phyloP scores from a whole-genome alignment of 768 basidiomycete species.

The Russula virescens region DNA sequence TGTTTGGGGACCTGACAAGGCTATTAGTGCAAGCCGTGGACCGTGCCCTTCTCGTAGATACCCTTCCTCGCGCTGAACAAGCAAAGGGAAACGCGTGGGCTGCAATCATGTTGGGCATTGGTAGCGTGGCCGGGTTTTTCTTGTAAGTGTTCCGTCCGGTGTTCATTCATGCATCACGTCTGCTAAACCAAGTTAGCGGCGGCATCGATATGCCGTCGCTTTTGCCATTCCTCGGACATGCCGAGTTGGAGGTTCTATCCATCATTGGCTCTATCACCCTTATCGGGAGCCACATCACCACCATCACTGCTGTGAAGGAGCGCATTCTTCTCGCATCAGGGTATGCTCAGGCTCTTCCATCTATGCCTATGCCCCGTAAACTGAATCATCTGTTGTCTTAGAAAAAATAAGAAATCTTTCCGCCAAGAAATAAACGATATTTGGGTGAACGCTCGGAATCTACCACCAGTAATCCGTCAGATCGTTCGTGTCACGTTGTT shows the following conservation, averaged over 20 bases:
- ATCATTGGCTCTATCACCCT: slow-evolving; percentile 68
- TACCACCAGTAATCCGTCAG: slow-evolving; percentile 41
- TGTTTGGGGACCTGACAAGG: slow-evolving; percentile 32
- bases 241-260: slow-evolving; percentile 76
- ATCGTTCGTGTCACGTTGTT: slow-evolving; percentile 35
- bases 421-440: slow-evolving; percentile 52
- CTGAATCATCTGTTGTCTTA: slow-evolving; percentile 1
- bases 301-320: slow-evolving; percentile 61
- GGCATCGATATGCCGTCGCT: slow-evolving; percentile 67
- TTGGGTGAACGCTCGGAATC: slow-evolving; percentile 56
- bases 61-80: slow-evolving; percentile 65
- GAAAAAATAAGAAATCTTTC: slow-evolving; percentile 33
- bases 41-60: slow-evolving; percentile 86
- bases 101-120: slow-evolving; percentile 83
- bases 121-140: slow-evolving; percentile 83
- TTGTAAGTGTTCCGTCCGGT: slow-evolving; percentile 47
- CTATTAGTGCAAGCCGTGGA: slow-evolving; percentile 77
- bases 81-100: slow-evolving; percentile 93
- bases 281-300: slow-evolving; percentile 56
- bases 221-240: slow-evolving; percentile 70
- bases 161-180: not conserved
- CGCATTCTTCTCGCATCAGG: slow-evolving; percentile 51
- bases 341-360: slow-evolving; percentile 27
- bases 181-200: slow-evolving; percentile 45
- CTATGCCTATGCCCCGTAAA: not conserved